Evolutionary conservation across 2,329 filamentous ascomycete genomes (phyloP).

Genomic region (Sporothrix globosa): DNA sequence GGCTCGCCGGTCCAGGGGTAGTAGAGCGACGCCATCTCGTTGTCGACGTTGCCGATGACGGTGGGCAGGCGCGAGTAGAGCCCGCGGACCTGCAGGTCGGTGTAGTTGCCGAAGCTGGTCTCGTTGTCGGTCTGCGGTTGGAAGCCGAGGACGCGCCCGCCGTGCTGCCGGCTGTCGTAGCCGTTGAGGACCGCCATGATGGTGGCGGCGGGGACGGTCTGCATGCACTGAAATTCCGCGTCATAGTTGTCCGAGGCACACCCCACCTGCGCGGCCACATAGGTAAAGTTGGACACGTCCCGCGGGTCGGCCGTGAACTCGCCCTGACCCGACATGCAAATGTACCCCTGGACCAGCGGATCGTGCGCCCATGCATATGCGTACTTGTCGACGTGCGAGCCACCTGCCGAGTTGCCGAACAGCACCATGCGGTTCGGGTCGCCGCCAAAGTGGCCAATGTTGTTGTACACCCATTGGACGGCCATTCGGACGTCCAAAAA

Average conservation of each 20-base stretch:
- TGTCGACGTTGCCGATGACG: conserved; percentile 18
- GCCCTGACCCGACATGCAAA: conserved; percentile 22
- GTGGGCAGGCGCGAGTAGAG: conserved; percentile 1
- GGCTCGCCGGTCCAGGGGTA: conserved; percentile 13
- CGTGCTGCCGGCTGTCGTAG: neutral
- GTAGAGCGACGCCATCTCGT: conserved; percentile 21
- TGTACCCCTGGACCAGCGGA: conserved; percentile 19
- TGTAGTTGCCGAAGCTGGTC: conserved; percentile 25
- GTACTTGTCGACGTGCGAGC: conserved; percentile 22
- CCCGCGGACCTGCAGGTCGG: conserved; percentile 9
- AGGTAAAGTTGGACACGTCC: conserved; percentile 18
- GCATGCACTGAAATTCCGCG: conserved; percentile 14
- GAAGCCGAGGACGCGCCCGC: conserved; percentile 10
- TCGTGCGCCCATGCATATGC: conserved; percentile 14
- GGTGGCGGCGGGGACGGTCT: neutral
- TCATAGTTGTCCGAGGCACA: conserved; percentile 1
- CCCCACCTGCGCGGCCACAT: neutral
- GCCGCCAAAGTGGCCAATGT: conserved; percentile 48
- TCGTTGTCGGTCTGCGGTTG: conserved; percentile 21
- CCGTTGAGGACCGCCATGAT: conserved; percentile 18
- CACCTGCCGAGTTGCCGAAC: conserved; percentile 20
- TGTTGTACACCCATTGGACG: conserved; percentile 54
- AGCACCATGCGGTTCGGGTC: conserved; percentile 33
- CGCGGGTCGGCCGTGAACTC: conserved; percentile 18
- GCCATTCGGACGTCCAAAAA: conserved; percentile 54